Evolutionary conservation across 1,139 yeast species (phyloP).

Genomic region (Taphrina pruni): DNA sequence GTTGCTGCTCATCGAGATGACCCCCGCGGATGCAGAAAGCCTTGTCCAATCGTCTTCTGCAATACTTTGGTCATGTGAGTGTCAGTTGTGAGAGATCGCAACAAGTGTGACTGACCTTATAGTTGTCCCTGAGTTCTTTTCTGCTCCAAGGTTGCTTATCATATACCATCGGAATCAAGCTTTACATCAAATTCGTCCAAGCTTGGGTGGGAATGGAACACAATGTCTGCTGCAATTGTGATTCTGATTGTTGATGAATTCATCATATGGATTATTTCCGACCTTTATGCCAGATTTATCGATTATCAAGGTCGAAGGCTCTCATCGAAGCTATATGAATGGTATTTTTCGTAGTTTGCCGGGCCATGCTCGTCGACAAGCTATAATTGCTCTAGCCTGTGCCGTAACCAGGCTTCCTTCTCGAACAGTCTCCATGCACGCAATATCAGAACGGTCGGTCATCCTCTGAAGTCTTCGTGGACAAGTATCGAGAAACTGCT

Average conservation of each 20-base stretch:
- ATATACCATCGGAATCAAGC: background rate
- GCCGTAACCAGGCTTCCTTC: too few relatives aligned
- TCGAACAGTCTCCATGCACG: too few relatives aligned
- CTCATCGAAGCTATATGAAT: slow-evolving; percentile 1
- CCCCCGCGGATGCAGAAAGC: background rate
- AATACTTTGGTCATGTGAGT: slow-evolving; percentile 24
- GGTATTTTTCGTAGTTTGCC: background rate
- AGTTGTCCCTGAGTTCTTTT: slow-evolving; percentile 10
- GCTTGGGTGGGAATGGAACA: slow-evolving; percentile 17
- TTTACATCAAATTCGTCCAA: slow-evolving; percentile 1
- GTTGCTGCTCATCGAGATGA: slow-evolving; percentile 13
- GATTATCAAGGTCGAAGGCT: slow-evolving; percentile 12
- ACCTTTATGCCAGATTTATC: slow-evolving; percentile 7
- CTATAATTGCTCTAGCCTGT: too few relatives aligned
- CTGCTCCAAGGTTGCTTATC: slow-evolving; percentile 12
- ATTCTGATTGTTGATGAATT: slow-evolving; percentile 6
- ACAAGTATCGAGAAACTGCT: too few relatives aligned
- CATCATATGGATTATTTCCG: slow-evolving; percentile 2
- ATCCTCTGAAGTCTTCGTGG: too few relatives aligned
- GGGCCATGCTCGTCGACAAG: background rate
- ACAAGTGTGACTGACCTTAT: too few relatives aligned
- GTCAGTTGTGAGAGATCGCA: too few relatives aligned
- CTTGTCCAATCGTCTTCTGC: background rate
- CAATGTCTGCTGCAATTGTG: slow-evolving; percentile 20
- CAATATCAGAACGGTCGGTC: too few relatives aligned